A percentile compares a stretch with the other conserved stretches of the same genome.
phyloP scores from a whole-genome alignment of 768 basidiomycete species.

The Aureoboletus auriporus region DNA sequence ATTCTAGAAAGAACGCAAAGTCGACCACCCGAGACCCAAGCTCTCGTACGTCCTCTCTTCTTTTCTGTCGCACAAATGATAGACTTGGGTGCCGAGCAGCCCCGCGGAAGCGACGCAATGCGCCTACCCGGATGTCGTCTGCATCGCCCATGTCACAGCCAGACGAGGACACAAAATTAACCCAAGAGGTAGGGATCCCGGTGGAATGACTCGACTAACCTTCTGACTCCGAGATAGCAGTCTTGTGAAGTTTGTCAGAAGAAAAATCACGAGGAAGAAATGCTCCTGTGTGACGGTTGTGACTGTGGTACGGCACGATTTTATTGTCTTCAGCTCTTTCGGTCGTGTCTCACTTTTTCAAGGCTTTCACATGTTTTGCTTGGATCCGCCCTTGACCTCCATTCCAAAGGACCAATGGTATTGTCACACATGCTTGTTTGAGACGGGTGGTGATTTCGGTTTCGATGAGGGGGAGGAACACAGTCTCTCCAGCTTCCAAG shows the following conservation, averaged over 20 bases:
- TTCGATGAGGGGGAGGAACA: conserved; percentile 99
- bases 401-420: conserved; percentile 97
- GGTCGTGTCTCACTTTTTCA: conserved; percentile 15
- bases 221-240: conserved; percentile 45
- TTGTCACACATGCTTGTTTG: conserved; percentile 87
- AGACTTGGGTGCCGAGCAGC: conserved; percentile 23
- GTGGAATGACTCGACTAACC: conserved; percentile 12
- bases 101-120: conserved; percentile 30
- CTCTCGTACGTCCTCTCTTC: conserved; percentile 30
- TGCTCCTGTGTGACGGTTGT: conserved; percentile 89
- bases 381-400: conserved; percentile 80
- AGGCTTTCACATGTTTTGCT: conserved; percentile 98
- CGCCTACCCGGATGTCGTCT: conserved; percentile 19
- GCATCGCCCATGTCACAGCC: conserved; percentile 21
- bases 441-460: conserved; percentile 93
- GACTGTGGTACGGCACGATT: conserved; percentile 56
- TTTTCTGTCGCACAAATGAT: conserved; percentile 5
- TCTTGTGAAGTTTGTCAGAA: conserved; percentile 92
- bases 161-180: conserved; percentile 39
- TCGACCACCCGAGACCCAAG: conserved; percentile 50
- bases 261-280: conserved; percentile 84
- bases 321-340: conserved; percentile 5
- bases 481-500: conserved; percentile 85
- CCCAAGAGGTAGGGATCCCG: conserved; percentile 46
- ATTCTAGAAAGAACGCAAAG: conserved; percentile 50